Base-by-base conservation (phyloP, 495 filamentous ascomycete species). In the Barbatosphaeria neglecta region DNA sequence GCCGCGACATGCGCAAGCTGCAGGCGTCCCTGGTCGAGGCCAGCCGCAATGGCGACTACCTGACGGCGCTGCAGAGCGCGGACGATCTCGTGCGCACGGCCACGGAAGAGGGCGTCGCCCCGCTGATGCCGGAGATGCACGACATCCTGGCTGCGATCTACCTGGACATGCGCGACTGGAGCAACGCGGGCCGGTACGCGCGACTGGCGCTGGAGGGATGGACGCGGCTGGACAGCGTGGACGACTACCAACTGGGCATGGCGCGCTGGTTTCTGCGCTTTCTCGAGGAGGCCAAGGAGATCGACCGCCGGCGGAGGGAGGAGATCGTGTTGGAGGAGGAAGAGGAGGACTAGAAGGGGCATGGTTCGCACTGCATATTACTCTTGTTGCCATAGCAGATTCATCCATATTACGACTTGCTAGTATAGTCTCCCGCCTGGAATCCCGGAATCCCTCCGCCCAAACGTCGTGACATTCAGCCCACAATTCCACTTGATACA, bases 131-230 rank as follows among this genome's bases (percentile, higher is more conserved):
- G 0, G 67, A 67, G 28, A 62, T 61, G 31, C 60, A 70, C 25
- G 63, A 63, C 25, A 61, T 52, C 7, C 27, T 72, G 45, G 63
- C 63, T 2, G 57, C 63, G 9, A 38, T 70, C 19, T 58, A 66
- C 44, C 54, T 56, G 37, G 47, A 63, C 17, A 55, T 57, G 13
- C 58, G 52, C 9, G 64, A 68, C 37, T 47, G 45, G 46, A 47
- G 49, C 18, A 67, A 61, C 6, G 68, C 61, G 5, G 55, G 53
- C 7, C 52, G 59, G 35, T 65, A 68, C 35, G 64, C 61, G 1
- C 50, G 61, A 16, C 61, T 64, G 59, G 58, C 65, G 15, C 31
- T 70, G 33, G 60, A 67, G 24, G 51, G 53, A 1, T 67, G 63
- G 63, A 48, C 53, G 11, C 53, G 37, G 46, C 54, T 64, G n/a